Evolutionary conservation across 2,329 filamentous ascomycete species (phyloP), one percentile per base, ranked within the genome.

Genomic region (Epichloe uncinata): DNA sequence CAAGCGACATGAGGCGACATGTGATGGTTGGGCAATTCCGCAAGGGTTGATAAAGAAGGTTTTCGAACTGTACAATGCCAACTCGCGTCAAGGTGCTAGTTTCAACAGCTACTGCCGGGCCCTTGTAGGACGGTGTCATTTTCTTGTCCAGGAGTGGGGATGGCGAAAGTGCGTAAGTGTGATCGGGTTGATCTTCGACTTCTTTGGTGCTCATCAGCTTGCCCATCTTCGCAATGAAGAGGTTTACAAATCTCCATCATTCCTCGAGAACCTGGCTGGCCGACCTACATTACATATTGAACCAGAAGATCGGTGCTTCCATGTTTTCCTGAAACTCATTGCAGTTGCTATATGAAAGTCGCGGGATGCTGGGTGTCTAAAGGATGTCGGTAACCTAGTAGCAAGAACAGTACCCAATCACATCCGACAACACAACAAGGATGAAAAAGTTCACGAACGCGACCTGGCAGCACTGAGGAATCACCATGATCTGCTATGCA

Each of bases 71-170:
- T 85, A 84, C 58, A 69, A 71, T 52, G 63, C 65, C n/a, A 77
- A 80, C 49, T 58, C 63, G 3, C 71, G 70, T 20, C 81, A 84
- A 56, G 63, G 73, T 1, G 69, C 78, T 2, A 76, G 77, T 57
- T 84, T 84, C 68, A 84, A 83, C 55, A 75, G 77, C 52, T 85
- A 85, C 56, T 81, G 77, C 52, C 73, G 76, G 16, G 74, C 77
- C 5, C 60, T 82, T 4, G 65, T 84, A 34, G 70, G 71, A 16
- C 75, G 82, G 33, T 85, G 81, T 53, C 74, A 84, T 58, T 76
- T 77, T 58, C 70, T 84, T 9, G 75, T 83, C 44, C 68, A 74
- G 51, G 74, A 80, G 61, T 85, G 82, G 82, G 78, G 78, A 4
- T 85, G 82, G 82, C 69, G 69, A 37, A 77, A 69, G 52, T 78